phyloP scores from a whole-genome alignment of 495 filamentous ascomycete species.

The Staphylotrichum tortipilum region DNA sequence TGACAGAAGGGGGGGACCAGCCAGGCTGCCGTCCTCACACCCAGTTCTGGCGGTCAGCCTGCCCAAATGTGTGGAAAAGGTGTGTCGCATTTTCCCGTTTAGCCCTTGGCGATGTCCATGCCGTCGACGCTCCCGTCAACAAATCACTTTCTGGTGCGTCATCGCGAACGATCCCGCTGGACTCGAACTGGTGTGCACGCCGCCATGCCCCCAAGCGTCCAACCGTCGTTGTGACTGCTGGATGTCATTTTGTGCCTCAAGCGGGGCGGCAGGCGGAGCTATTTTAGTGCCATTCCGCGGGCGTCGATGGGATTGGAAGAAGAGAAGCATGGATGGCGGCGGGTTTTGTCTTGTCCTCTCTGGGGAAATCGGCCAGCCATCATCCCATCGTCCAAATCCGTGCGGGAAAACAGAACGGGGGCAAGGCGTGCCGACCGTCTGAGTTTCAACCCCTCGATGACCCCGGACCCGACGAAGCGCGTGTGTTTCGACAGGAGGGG shows the following conservation, averaged over 20 bases:
- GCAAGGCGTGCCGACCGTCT: not conserved
- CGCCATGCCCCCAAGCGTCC: too few species aligned
- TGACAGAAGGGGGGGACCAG: slow-evolving; percentile 20
- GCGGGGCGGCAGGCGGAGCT: slow-evolving; percentile 9
- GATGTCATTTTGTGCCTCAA: slow-evolving; percentile 11
- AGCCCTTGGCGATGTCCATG: not conserved
- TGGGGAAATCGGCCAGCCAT: too few species aligned
- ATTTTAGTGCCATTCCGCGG: slow-evolving; percentile 8
- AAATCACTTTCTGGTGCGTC: not conserved
- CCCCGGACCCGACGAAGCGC: not conserved
- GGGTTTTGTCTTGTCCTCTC: too few species aligned
- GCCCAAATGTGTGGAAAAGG: too few species aligned
- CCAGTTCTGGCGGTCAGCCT: slow-evolving; percentile 1
- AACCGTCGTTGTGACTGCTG: not conserved
- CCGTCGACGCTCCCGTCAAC: not conserved
- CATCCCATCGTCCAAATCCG: too few species aligned
- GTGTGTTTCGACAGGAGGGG: slow-evolving; percentile 2
- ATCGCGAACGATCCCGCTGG: too few species aligned
- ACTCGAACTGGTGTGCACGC: too few species aligned
- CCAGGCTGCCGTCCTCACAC: not conserved
- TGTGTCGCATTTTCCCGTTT: slow-evolving; percentile 5
- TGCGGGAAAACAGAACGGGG: not conserved
- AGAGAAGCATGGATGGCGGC: too few species aligned
- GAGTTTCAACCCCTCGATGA: slow-evolving; percentile 8
- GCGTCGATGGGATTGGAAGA: not conserved